A percentile compares a stretch with the other conserved stretches of the same genome.
Evolutionary conservation across 2,329 filamentous ascomycete genomes (phyloP).

Genomic region (Knoxdaviesia capensis): DNA sequence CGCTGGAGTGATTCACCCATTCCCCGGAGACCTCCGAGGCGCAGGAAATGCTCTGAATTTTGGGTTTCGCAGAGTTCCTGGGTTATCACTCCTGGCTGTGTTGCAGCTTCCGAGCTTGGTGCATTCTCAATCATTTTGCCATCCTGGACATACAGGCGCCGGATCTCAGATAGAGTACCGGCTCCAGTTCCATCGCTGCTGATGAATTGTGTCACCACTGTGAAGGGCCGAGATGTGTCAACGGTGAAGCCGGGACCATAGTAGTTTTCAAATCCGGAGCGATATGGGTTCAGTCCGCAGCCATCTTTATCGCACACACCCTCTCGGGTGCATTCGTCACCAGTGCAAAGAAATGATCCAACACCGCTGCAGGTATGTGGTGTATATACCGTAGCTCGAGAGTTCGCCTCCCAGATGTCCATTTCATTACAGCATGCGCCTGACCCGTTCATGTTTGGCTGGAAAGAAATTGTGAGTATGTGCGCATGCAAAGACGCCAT

Average conservation of each 20-base stretch:
- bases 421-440: slow-evolving; percentile 29
- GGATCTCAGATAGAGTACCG: slow-evolving; percentile 22
- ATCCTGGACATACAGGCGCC: slow-evolving; percentile 27
- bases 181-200: slow-evolving; percentile 11
- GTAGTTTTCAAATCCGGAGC: slow-evolving; percentile 10
- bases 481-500: not conserved
- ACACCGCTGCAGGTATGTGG: slow-evolving; percentile 26
- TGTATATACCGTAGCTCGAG: slow-evolving; percentile 20
- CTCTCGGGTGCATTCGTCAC: slow-evolving; percentile 16
- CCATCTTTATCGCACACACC: slow-evolving; percentile 23
- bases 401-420: slow-evolving; percentile 35
- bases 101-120: too few species aligned
- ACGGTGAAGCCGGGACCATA: slow-evolving; percentile 15
- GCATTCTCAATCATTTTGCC: slow-evolving; percentile 20
- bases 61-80: slow-evolving; percentile 14
- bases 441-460: slow-evolving; percentile 7
- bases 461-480: not conserved
- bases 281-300: slow-evolving; percentile 22
- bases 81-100: slow-evolving; percentile 14
- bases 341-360: slow-evolving; percentile 22
- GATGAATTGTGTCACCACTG: slow-evolving; percentile 28
- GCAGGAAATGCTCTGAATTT: slow-evolving; percentile 11
- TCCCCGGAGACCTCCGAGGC: slow-evolving; percentile 19
- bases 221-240: slow-evolving; percentile 17
- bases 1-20: slow-evolving; percentile 24